Conservation (phyloP, 2,329 filamentous ascomycete genomes). For the Thelonectria rubi region DNA sequence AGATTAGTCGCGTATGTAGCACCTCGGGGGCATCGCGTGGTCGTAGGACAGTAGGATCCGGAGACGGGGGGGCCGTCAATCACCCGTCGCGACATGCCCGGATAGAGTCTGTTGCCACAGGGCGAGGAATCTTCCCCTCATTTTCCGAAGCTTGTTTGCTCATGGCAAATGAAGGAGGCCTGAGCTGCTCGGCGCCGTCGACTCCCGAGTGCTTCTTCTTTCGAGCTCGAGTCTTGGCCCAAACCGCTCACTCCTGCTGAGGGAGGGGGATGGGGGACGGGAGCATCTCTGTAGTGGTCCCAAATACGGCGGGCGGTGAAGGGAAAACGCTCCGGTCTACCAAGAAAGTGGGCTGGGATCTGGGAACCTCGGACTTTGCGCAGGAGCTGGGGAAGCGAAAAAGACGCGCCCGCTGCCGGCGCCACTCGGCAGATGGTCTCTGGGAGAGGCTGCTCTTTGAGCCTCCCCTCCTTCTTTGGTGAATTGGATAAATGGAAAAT, state of each 20-base stretch:
- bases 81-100: neutral
- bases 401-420: slow-evolving; percentile 4
- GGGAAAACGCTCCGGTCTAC: neutral
- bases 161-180: neutral
- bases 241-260: neutral
- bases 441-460: neutral
- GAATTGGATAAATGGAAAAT: neutral
- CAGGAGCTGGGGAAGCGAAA: slow-evolving; percentile 13
- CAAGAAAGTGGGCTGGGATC: slow-evolving; percentile 1
- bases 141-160: neutral
- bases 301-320: slow-evolving; percentile 23
- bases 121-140: neutral
- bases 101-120: neutral
- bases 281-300: neutral
- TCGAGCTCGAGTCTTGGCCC: too few relatives aligned
- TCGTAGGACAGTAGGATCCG: neutral
- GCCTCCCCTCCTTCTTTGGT: neutral
- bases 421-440: slow-evolving; percentile 14
- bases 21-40: slow-evolving; percentile 3
- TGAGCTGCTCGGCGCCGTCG: too few relatives aligned
- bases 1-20: neutral
- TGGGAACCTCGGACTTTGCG: slow-evolving; percentile 17
- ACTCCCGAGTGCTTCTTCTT: too few relatives aligned
- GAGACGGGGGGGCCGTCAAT: slow-evolving; percentile 2
- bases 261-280: neutral